Conservation (phyloP, 306 rosid species). For the Heteromeles arbutifolia region DNA sequence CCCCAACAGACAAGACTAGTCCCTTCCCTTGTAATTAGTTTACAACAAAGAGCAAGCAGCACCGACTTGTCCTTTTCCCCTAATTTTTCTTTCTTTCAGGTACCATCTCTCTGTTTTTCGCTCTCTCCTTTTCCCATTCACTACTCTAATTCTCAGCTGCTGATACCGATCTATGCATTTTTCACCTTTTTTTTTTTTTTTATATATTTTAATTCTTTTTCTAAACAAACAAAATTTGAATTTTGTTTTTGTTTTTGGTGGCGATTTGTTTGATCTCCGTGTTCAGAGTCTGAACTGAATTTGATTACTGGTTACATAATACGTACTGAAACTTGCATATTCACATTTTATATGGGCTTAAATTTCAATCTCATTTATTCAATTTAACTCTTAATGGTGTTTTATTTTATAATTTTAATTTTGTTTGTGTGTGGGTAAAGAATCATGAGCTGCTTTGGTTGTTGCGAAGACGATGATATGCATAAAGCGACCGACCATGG, state of each 20-base stretch:
- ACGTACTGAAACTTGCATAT: no score
- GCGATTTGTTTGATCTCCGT: not conserved
- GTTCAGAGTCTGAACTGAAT: not conserved
- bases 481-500: conserved; percentile 50
- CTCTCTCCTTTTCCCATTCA: not conserved
- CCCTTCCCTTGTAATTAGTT: not conserved
- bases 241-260: not conserved
- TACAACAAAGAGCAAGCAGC: not conserved
- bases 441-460: conserved; percentile 77
- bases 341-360: not conserved
- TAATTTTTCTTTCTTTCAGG: not conserved
- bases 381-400: not conserved
- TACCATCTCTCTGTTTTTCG: not conserved
- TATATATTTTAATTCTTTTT: not conserved
- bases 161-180: not conserved
- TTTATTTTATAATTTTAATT: not conserved
- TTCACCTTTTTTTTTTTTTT: no score
- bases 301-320: not conserved
- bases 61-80: not conserved
- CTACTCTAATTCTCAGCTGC: not conserved
- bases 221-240: not conserved
- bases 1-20: not conserved
- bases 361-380: not conserved
- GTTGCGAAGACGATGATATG: conserved; percentile 62
- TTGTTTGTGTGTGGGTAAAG: not conserved